Evolutionary conservation across 1,284 basidiomycete species (phyloP).

Genomic region (Porodaedalea pini): DNA sequence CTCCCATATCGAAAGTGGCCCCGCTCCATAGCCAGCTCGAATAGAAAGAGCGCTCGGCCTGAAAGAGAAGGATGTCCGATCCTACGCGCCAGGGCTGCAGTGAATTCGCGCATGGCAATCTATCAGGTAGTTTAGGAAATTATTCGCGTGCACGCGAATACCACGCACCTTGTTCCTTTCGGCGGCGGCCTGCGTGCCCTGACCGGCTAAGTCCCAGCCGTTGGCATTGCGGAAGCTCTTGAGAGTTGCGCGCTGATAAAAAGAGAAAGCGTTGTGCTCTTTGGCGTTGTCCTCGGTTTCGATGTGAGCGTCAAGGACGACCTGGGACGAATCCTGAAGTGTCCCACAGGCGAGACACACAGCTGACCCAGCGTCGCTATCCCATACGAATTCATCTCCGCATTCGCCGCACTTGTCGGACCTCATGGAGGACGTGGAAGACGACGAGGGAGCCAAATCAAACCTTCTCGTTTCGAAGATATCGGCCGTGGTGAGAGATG

Average conservation of each 20-base stretch:
- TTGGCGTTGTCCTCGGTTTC: constrained; percentile 32
- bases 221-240: constrained; percentile 43
- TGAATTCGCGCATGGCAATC: constrained; percentile 60
- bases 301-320: constrained; percentile 47
- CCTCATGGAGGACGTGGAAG: constrained; percentile 8
- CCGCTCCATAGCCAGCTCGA: constrained; percentile 57
- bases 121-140: constrained; percentile 29
- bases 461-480: neutral
- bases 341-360: constrained; percentile 66
- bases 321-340: constrained; percentile 57
- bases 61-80: constrained; percentile 53
- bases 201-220: constrained; percentile 56
- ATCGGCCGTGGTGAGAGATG: neutral
- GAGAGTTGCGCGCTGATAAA: constrained; percentile 35
- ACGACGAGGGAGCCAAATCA: constrained; percentile 1
- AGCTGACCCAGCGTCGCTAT: constrained; percentile 53
- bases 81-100: constrained; percentile 52
- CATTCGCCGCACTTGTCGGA: constrained; percentile 44
- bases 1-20: constrained; percentile 65
- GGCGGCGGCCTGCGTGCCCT: constrained; percentile 57
- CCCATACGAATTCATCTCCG: constrained; percentile 47
- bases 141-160: neutral
- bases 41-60: constrained; percentile 58
- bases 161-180: constrained; percentile 50
- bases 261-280: constrained; percentile 11